Evolutionary conservation across 1,284 basidiomycete genomes (phyloP).

Genomic region (Xerocomus minutiporus): DNA sequence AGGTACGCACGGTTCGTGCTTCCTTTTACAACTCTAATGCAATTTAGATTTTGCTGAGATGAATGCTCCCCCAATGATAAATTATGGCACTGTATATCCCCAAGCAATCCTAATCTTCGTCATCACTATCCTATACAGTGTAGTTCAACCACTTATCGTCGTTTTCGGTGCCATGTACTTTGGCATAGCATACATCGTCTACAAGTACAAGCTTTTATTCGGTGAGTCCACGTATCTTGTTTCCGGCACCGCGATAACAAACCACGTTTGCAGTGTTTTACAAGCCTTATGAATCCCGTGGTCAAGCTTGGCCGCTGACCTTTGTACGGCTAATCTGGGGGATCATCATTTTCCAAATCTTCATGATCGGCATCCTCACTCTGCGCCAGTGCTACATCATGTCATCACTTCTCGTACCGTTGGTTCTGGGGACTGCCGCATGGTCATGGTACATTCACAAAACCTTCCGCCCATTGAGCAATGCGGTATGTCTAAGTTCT

Average conservation of each 20-base stretch:
- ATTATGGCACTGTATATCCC: constrained; percentile 90
- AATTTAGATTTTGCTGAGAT: constrained; percentile 84
- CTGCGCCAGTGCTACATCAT: constrained; percentile 75
- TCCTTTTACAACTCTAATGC: not conserved
- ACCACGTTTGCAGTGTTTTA: constrained; percentile 65
- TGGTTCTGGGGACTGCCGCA: constrained; percentile 70
- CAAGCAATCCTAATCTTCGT: constrained; percentile 95
- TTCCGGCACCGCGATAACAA: not conserved
- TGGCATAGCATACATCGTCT: constrained; percentile 87
- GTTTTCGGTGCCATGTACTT: constrained; percentile 96
- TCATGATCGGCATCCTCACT: constrained; percentile 94
- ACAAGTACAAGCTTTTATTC: constrained; percentile 96
- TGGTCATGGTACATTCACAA: constrained; percentile 79
- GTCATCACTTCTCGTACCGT: constrained; percentile 73
- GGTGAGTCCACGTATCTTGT: constrained; percentile 47
- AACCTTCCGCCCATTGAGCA: constrained; percentile 73
- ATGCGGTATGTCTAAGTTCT: constrained; percentile 79
- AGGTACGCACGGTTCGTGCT: constrained; percentile 45
- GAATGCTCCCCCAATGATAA: constrained; percentile 96
- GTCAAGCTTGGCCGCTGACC: constrained; percentile 93
- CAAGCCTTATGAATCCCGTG: constrained; percentile 89
- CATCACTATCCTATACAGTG: constrained; percentile 90
- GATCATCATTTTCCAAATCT: constrained; percentile 80
- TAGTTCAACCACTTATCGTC: constrained; percentile 91
- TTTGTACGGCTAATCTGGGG: constrained; percentile 86